phyloP scores from a whole-genome alignment of 495 filamentous ascomycete species.

The Podospora comata region DNA sequence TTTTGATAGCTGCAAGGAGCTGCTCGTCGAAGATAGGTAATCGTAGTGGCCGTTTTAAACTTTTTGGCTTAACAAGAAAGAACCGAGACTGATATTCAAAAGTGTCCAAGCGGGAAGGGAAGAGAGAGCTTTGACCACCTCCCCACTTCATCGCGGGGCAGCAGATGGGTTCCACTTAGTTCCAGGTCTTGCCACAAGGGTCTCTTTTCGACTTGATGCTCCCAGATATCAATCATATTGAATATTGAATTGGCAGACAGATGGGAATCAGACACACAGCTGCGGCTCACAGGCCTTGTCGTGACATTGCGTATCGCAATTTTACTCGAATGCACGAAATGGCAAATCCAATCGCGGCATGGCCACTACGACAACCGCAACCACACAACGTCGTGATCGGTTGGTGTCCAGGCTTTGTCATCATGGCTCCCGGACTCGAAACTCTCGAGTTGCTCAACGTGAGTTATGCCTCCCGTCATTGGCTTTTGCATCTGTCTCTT shows the following conservation, averaged over 20 bases:
- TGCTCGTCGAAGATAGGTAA: neutral
- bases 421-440: neutral
- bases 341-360: neutral
- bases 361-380: neutral
- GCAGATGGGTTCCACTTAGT: conserved; percentile 15
- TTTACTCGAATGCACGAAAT: conserved; percentile 6
- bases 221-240: neutral
- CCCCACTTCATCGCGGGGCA: conserved; percentile 8
- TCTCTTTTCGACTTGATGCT: conserved; percentile 1
- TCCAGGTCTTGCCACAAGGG: conserved; percentile 8
- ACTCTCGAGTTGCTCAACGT: neutral
- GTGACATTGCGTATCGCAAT: conserved; percentile 18
- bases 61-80: conserved; percentile 6
- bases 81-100: conserved; percentile 5
- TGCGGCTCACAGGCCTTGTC: conserved; percentile 1
- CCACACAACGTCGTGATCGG: conserved; percentile 1
- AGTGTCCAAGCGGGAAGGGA: conserved; percentile 10
- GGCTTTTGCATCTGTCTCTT: neutral
- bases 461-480: neutral
- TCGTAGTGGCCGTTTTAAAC: conserved; percentile 7
- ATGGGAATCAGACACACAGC: neutral
- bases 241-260: neutral
- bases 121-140: conserved; percentile 13
- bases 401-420: neutral
- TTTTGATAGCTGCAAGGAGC: neutral